phyloP scores from a whole-genome alignment of 306 rosid species.

The Quercus agrifolia region DNA sequence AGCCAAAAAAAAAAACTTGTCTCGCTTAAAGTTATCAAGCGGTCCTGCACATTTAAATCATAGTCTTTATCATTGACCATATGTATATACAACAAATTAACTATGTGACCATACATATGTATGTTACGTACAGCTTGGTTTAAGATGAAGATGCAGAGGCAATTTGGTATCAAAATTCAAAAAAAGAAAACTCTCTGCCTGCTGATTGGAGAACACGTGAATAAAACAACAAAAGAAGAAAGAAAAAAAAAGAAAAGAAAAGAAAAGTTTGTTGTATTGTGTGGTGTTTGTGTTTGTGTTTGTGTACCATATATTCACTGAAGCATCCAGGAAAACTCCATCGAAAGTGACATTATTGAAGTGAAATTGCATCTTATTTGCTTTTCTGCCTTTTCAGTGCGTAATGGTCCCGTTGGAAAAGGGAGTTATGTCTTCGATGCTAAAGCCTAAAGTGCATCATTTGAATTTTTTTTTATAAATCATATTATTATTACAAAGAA shows the following conservation, averaged over 20 bases:
- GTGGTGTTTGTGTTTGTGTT: background rate
- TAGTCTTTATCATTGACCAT: too few relatives aligned
- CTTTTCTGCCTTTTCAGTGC: background rate
- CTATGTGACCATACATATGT: too few relatives aligned
- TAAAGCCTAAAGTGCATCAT: background rate
- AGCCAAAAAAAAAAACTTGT: too few relatives aligned
- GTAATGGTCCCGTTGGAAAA: background rate
- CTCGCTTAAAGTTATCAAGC: too few relatives aligned
- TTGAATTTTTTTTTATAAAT: background rate
- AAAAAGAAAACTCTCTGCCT: background rate
- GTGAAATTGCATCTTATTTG: background rate
- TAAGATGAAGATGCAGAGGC: too few relatives aligned
- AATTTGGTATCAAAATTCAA: background rate
- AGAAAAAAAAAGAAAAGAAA: background rate
- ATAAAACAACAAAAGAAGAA: background rate
- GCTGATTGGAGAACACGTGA: background rate
- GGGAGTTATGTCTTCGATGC: background rate
- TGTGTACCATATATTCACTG: slow-evolving; percentile 20
- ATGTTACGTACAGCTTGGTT: too few relatives aligned
- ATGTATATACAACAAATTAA: too few relatives aligned
- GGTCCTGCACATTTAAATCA: too few relatives aligned
- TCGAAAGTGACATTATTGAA: slow-evolving; percentile 31
- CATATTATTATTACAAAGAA: background rate
- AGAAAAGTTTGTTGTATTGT: too few relatives aligned
- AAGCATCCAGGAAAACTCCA: slow-evolving; percentile 49